These are phyloP conservation scores for Juglanconis oblonga DNA, from an alignment of 2,329 filamentous ascomycete genomes.

Conservation along the genomic window DNA sequence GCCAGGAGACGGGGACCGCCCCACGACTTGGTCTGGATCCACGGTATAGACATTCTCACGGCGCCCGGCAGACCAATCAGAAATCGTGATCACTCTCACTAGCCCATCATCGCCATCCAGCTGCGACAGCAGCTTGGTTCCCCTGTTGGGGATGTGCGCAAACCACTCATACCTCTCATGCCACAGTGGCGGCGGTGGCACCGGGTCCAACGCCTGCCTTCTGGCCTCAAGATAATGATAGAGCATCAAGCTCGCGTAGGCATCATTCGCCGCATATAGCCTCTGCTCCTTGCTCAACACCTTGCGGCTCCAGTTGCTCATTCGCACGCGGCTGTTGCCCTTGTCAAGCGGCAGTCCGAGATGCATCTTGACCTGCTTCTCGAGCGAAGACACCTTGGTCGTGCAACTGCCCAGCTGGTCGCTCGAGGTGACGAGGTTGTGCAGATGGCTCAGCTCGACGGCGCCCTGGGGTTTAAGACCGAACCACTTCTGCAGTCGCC, in stretches of 20 bases:
- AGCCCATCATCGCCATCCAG: background rate
- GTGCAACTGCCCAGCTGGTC: slow-evolving; percentile 11
- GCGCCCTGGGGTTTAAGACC: background rate
- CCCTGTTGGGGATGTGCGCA: background rate
- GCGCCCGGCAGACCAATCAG: background rate
- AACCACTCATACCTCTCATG: background rate
- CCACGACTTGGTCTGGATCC: background rate
- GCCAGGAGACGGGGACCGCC: background rate
- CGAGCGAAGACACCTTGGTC: background rate
- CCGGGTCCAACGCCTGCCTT: background rate
- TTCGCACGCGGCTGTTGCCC: background rate
- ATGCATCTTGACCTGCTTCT: slow-evolving; percentile 1
- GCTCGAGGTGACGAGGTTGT: background rate
- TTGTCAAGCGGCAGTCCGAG: slow-evolving; percentile 3
- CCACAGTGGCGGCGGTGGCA: background rate
- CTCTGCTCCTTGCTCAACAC: slow-evolving; percentile 1
- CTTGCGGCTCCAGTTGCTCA: slow-evolving; percentile 6
- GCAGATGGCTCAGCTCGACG: slow-evolving; percentile 6
- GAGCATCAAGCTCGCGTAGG: slow-evolving; percentile 1
- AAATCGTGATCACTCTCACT: background rate
- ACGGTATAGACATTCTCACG: background rate
- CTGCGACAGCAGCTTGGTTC: background rate
- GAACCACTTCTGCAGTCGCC: background rate
- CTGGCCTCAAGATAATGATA: background rate
- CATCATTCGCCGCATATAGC: background rate